A percentile compares a stretch with the other conserved stretches of the same genome.
phyloP scores from a whole-genome alignment of 2,329 filamentous ascomycete genomes.

The Botrytis deweyae region DNA sequence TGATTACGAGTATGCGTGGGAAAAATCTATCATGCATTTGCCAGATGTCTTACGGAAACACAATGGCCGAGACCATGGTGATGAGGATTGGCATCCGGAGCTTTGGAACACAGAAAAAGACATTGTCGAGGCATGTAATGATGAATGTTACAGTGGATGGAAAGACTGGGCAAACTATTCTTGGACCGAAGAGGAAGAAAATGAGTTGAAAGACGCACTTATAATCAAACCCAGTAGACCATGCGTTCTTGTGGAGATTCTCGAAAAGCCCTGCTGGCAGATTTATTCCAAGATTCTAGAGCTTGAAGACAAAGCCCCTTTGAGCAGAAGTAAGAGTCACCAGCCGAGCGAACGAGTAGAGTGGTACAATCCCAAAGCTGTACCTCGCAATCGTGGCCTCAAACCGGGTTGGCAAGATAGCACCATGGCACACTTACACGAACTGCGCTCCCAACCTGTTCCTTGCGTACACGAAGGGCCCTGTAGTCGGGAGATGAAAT shows the following conservation, averaged over 20 bases:
- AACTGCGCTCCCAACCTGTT: conserved; percentile 46
- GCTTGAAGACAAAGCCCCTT: not conserved
- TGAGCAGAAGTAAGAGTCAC: not conserved
- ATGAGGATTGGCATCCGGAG: conserved; percentile 4
- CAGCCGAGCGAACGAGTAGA: conserved; percentile 24
- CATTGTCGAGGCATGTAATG: not conserved
- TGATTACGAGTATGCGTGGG: conserved; percentile 26
- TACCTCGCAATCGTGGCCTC: conserved; percentile 20
- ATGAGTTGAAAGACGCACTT: conserved; percentile 23
- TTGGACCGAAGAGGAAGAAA: conserved; percentile 10
- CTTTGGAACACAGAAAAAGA: conserved; percentile 8
- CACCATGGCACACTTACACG: conserved; percentile 33
- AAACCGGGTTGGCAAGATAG: conserved; percentile 30
- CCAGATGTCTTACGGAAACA: conserved; percentile 31
- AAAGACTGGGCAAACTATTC: not conserved
- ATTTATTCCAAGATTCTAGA: conserved; percentile 29
- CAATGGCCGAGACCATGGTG: conserved; percentile 19
- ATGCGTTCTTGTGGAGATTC: conserved; percentile 25
- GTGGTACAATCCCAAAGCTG: conserved; percentile 38
- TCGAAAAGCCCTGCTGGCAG: conserved; percentile 34
- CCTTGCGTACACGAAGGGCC: conserved; percentile 67
- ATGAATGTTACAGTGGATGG: not conserved
- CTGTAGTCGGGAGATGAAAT: conserved; percentile 53
- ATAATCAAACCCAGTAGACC: conserved; percentile 29
- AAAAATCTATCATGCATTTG: conserved; percentile 26